Evolutionary conservation across 345 rosid species (phyloP), one percentile per base, ranked within the genome.

Genomic region (Sonneratia caseolaris): DNA sequence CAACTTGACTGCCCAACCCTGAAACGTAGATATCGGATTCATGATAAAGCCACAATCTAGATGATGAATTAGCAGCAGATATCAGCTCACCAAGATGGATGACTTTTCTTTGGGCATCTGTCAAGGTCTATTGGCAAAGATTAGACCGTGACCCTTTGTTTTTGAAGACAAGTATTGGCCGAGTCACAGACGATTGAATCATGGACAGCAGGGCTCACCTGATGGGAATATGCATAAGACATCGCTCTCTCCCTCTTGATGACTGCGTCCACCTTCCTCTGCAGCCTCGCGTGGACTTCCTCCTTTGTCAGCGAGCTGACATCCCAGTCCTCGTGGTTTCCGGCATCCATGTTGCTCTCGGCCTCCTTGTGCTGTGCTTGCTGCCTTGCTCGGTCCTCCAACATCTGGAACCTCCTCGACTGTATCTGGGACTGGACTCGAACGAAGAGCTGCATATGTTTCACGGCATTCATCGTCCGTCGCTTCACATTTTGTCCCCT

Each of bases 361-460:
- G 21, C 77, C 45, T 85, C 95, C 78, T 84, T 87, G 71, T 81
- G 84, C 48, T 84, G 87, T 72, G 82, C 85, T 66, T 88, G 89
- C 36, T 57, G 81, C 67, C 85, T 84, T 61, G 88, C 94, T 81
- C 89, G 88, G 81, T 85, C 86, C 78, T 92, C 97, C 12, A 92
- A 72, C 97, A 88, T 89, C 78, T 88, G 94, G 74, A 92, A 86
- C 80, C 98, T 87, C 77, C 98, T 88, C 37, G 98, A 89, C 78
- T 89, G 99, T 75, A 96, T 92, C 84, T 96, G 99, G 40, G 97
- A 87, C 75, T 96, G 99, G 68, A 92, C 90, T 27, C 98, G 87
- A 55, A 92, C 98, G 79, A 88, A 72, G 45, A 89, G 88, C 79
- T 96, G 99, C 99, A 95, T 90, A 77, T 89, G 81, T 70, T 95